Conservation (phyloP, 169 alveolate species). For the Eimeria maxima region DNA sequence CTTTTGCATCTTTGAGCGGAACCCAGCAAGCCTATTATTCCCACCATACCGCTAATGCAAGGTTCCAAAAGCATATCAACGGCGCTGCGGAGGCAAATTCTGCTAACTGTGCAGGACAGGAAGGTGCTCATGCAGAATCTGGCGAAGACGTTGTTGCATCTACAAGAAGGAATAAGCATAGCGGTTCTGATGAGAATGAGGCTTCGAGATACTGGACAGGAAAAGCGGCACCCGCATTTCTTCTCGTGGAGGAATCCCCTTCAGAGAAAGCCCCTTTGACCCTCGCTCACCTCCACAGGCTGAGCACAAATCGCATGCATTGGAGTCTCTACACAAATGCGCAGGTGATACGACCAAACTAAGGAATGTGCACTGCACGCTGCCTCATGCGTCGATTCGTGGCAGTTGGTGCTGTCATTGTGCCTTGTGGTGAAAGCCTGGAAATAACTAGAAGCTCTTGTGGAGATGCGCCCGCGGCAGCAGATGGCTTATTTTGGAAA, state of each 20-base stretch:
- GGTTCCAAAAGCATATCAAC: neutral
- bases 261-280: constrained; percentile 41
- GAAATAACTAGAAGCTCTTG: neutral
- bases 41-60: neutral
- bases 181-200: neutral
- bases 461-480: neutral
- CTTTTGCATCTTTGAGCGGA: neutral
- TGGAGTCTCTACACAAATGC: constrained; percentile 63
- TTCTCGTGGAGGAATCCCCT: constrained; percentile 23
- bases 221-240: neutral
- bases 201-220: no score
- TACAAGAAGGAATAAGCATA: neutral
- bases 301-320: constrained; percentile 41
- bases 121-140: neutral
- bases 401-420: neutral
- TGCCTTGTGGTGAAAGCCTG: neutral
- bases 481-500: neutral
- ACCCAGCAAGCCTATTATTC: neutral
- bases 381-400: neutral
- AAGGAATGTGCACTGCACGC: neutral
- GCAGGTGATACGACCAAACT: neutral
- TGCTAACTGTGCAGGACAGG: neutral
- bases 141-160: neutral
- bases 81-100: no score
- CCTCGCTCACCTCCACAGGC: constrained; percentile 50